Evolutionary conservation across 2,329 filamentous ascomycete genomes (phyloP).

Genomic region (Colletotrichum horii): DNA sequence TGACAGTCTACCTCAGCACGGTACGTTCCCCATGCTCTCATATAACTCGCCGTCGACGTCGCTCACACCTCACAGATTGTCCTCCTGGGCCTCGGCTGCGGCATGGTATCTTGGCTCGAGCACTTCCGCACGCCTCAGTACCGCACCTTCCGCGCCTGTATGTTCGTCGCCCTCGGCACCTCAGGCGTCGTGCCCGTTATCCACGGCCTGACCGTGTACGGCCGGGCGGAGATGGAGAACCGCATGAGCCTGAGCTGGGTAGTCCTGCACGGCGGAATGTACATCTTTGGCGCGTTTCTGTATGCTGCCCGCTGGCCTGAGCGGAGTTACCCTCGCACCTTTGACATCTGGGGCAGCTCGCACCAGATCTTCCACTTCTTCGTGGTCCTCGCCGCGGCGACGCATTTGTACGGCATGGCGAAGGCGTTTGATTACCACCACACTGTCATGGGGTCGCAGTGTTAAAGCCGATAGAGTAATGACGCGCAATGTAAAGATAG

Average conservation of each 20-base stretch:
- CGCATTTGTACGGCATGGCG: slow-evolving; percentile 81
- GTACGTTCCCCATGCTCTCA: slow-evolving; percentile 49
- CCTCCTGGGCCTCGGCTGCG: slow-evolving; percentile 76
- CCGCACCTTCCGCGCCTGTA: slow-evolving; percentile 82
- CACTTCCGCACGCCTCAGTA: slow-evolving; percentile 83
- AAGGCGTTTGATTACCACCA: slow-evolving; percentile 90
- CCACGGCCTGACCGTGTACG: slow-evolving; percentile 75
- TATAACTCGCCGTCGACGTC: background rate
- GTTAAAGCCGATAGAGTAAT: slow-evolving; percentile 31
- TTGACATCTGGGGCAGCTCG: slow-evolving; percentile 91
- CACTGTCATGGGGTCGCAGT: slow-evolving; percentile 58
- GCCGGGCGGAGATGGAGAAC: slow-evolving; percentile 67
- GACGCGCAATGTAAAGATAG: background rate
- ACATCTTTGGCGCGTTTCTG: slow-evolving; percentile 83
- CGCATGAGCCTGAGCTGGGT: slow-evolving; percentile 85
- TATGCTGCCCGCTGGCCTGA: slow-evolving; percentile 92
- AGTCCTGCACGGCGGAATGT: slow-evolving; percentile 78
- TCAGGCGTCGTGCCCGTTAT: slow-evolving; percentile 84
- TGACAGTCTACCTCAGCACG: slow-evolving; percentile 76
- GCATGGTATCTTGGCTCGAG: slow-evolving; percentile 78
- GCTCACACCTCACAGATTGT: slow-evolving; percentile 65
- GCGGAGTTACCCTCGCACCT: slow-evolving; percentile 74
- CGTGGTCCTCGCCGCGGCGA: slow-evolving; percentile 80
- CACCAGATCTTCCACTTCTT: slow-evolving; percentile 96
- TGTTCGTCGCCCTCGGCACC: slow-evolving; percentile 88